Evolutionary conservation across 805 yeast genomes (phyloP), one percentile per base, ranked within the genome.

Genomic region (Candida maesae): DNA sequence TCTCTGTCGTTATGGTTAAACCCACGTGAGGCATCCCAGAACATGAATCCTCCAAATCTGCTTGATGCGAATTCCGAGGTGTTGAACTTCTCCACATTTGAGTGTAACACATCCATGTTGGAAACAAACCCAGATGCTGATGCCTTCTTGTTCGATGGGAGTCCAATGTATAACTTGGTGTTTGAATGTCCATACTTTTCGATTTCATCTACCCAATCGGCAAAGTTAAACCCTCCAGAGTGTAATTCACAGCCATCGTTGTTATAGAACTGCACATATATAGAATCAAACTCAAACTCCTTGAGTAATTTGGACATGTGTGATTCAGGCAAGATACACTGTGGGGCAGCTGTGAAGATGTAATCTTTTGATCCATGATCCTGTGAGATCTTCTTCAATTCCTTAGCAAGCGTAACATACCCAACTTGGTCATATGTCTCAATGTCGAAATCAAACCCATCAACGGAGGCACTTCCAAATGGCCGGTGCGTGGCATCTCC

Each of bases 361-460:
- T 78, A 82, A 12, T 60, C 48, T 57, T 76, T 80, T 19, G 78
- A 62, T 6, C 73, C 58, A 20, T 60, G 65, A 49, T 34, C 28
- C 7, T 66, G 74, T 41, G 66, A 63, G 5, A 58, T 51, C 4
- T 45, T 42, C 50, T 76, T 67, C 46, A 80, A 54, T 51, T 72
- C 68, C 31, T 62, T 67, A 12, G 78, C 84, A 39, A 83, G 61
- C 13, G 81, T 75, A 27, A 78, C 74, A 55, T 81, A 84, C n/a
- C 95, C 96, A 1, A 68, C 66, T 37, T 73, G 70, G 42, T 70
- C 61, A 45, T 70, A 70, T 58, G 77, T 74, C 63, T 91, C 98
- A 53, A 86, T 79, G 63, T 91, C 98, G 48, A 90, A 80, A 63
- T 91, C 98, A 60, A 89, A 90, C 14, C 98, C 98, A 63, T 91